These are phyloP conservation scores for Mentha longifolia DNA, from an alignment of 257 asterid genomes.

Conservation along the genomic window DNA sequence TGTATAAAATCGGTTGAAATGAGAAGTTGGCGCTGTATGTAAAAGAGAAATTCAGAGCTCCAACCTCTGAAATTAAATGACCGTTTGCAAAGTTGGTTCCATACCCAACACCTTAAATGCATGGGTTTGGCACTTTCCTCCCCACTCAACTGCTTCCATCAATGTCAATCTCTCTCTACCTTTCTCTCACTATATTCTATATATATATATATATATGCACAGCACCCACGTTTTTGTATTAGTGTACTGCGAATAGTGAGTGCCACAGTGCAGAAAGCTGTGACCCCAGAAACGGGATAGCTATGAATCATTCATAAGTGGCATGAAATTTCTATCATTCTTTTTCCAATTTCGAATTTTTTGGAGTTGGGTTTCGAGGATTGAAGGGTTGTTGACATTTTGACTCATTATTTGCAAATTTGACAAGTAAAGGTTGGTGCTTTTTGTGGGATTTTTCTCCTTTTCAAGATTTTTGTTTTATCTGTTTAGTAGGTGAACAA, in stretches of 20 bases:
- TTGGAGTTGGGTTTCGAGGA: slow-evolving; percentile 4
- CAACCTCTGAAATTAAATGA: slow-evolving; percentile 44
- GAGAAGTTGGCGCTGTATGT: slow-evolving; percentile 3
- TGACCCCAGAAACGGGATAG: slow-evolving; percentile 38
- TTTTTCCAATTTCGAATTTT: neutral
- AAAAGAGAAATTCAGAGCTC: neutral
- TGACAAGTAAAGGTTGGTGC: slow-evolving; percentile 57
- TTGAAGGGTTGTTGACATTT: slow-evolving; percentile 32
- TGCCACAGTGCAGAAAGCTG: slow-evolving; percentile 32
- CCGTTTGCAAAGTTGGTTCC: slow-evolving; percentile 68
- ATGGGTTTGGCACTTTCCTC: slow-evolving; percentile 54
- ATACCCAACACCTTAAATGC: slow-evolving; percentile 51
- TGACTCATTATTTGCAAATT: slow-evolving; percentile 40
- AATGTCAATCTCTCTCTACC: slow-evolving; percentile 47
- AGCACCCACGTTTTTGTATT: slow-evolving; percentile 11
- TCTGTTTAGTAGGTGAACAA: slow-evolving; percentile 81
- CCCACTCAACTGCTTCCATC: slow-evolving; percentile 63
- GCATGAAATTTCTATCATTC: slow-evolving; percentile 38
- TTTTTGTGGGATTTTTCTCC: slow-evolving; percentile 3
- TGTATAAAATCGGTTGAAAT: too few species aligned
- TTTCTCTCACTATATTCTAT: slow-evolving; percentile 20
- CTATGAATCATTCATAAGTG: slow-evolving; percentile 29
- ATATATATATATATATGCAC: neutral
- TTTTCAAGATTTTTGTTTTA: slow-evolving; percentile 27
- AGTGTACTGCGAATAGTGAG: slow-evolving; percentile 21